Percentiles rank a stretch among this genome's conserved stretches.
phyloP scores from a whole-genome alignment of 2,329 filamentous ascomycete species.

The Phyllosticta capitalensis region DNA sequence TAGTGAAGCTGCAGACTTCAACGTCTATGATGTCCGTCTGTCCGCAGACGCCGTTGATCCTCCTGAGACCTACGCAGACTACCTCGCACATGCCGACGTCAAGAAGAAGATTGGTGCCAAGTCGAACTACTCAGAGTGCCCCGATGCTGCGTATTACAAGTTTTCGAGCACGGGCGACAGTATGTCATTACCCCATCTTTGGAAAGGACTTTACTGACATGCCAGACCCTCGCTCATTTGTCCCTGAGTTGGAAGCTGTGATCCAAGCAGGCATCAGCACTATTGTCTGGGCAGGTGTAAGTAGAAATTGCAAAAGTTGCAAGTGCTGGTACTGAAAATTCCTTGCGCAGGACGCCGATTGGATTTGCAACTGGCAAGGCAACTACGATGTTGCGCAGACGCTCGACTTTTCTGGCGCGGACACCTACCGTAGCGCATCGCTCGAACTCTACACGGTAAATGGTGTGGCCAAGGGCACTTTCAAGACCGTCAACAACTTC shows the following conservation, averaged over 20 bases:
- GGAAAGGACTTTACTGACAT: neutral
- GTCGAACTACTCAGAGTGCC: constrained; percentile 5
- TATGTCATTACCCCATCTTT: neutral
- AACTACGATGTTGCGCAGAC: constrained; percentile 35
- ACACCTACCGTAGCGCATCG: constrained; percentile 31
- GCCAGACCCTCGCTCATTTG: constrained; percentile 6
- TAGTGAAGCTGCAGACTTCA: constrained; percentile 5
- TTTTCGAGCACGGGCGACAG: constrained; percentile 5
- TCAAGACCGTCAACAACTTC: constrained; percentile 43
- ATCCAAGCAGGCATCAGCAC: constrained; percentile 3
- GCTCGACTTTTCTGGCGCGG: constrained; percentile 33
- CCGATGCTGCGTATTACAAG: constrained; percentile 34
- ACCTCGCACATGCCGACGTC: constrained; percentile 43
- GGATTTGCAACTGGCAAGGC: constrained; percentile 35
- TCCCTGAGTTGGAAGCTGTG: constrained; percentile 4
- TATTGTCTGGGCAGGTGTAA: constrained; percentile 6
- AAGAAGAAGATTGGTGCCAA: constrained; percentile 33
- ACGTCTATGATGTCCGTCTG: constrained; percentile 10
- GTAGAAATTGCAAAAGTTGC: neutral
- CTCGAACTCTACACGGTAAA: constrained; percentile 39
- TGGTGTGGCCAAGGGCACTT: constrained; percentile 39
- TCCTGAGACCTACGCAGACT: constrained; percentile 22
- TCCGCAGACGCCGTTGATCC: neutral
- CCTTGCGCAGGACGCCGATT: constrained; percentile 37
- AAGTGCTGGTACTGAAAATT: neutral